Base-by-base conservation (phyloP, 2,329 filamentous ascomycete species). In the Albifimbria verrucaria region DNA sequence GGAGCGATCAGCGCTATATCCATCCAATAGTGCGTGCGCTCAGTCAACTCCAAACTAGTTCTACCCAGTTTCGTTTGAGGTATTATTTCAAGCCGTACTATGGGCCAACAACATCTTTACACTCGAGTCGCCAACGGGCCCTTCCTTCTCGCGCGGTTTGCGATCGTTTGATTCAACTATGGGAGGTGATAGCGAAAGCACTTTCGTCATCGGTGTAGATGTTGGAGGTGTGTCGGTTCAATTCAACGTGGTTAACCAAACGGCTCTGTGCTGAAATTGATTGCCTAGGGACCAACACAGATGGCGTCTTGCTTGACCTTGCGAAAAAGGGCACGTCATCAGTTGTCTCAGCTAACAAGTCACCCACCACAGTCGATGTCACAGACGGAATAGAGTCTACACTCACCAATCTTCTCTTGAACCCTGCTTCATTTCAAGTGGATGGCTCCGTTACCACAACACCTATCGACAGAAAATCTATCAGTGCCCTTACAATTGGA, bases 401-500 rank as follows among this genome's bases (percentile, higher is more conserved):
- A n/a, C 32, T 39, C 32, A 39, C 32, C 5, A 39, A 12, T 6
- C 32, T 39, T 15, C 32, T 39, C 18, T 39, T n/a, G 5, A 4
- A 39, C 15, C 32, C 32, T 39, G 32, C 18, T n/a, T 39, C 32
- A 39, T 6, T 39, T n/a, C 4, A 5, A 15, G 12, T 4, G 12
- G 32, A 39, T 12, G 32, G 32, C 11, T 5, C 11, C 32, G 32
- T 5, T 7, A 39, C 32, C 18, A 39, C 5, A n/a, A n/a, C 32
- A 5, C 32, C 32, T 4, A 15, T 39, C 12, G 32, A 39, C 32
- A 39, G 32, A 12, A 15, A 12, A 15, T 5, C 32, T 4, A 39
- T 82, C 18, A 72, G 75, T 15, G 76, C 74, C 54, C 73, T 81
- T 15, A 78, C 77, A 2, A 79, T 82, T 55, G 79, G 79, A 50